Evolutionary conservation across 257 asterid species (phyloP).

Genomic region (Nicotiana tabacum): DNA sequence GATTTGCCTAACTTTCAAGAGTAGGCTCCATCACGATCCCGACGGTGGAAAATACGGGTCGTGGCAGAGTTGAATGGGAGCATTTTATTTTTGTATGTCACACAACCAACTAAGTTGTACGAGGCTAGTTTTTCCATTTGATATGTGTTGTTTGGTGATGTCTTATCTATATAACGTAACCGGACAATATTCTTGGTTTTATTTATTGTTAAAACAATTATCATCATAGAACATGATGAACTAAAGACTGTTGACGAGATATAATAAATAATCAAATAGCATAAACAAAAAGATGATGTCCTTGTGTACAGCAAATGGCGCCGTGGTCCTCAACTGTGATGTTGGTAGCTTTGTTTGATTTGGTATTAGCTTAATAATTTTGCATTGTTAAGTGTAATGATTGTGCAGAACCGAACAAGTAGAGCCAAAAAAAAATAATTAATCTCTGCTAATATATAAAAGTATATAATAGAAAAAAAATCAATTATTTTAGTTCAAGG

Average conservation of each 20-base stretch:
- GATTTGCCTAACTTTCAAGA: too few relatives aligned
- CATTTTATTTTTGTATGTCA: neutral
- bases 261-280: neutral
- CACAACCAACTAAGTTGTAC: neutral
- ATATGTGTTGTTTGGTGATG: too few relatives aligned
- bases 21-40: too few relatives aligned
- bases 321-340: neutral
- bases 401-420: neutral
- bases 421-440: too few relatives aligned
- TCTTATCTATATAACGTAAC: too few relatives aligned
- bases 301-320: neutral
- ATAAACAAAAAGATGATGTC: neutral
- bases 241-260: too few relatives aligned
- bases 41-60: too few relatives aligned
- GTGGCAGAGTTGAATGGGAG: neutral
- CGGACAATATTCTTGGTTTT: too few relatives aligned
- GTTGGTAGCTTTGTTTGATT: neutral
- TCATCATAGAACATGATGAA: too few relatives aligned
- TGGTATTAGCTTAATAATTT: neutral
- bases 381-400: neutral
- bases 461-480: neutral
- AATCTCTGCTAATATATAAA: neutral
- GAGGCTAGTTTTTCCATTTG: neutral
- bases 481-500: neutral
- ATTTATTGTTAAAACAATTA: too few relatives aligned